Conservation (phyloP, 345 rosid genomes). For the Turritis glabra region DNA sequence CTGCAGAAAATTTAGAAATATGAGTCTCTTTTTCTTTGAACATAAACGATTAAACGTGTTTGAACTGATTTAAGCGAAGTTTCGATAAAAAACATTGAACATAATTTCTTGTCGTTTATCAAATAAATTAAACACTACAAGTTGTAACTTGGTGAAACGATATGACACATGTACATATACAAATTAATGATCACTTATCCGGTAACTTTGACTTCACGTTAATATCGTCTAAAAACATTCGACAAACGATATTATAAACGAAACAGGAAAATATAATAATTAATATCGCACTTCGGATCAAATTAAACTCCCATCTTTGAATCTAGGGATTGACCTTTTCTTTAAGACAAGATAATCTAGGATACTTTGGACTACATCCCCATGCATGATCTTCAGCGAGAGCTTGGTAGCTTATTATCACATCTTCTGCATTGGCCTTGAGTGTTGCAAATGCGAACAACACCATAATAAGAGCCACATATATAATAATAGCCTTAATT, state of each 20-base stretch:
- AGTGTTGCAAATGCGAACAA: conserved; percentile 24
- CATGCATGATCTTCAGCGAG: conserved; percentile 5
- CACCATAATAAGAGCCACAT: conserved; percentile 20
- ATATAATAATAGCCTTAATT: background rate
- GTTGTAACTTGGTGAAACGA: background rate
- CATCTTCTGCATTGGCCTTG: conserved; percentile 30
- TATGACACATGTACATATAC: background rate
- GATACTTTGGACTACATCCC: conserved; percentile 31
- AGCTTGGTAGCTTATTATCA: conserved; percentile 23
- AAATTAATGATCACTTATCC: background rate
- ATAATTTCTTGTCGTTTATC: background rate
- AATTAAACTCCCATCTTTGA: conserved; percentile 6
- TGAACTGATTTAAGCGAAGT: background rate
- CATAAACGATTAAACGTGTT: background rate
- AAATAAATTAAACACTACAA: background rate
- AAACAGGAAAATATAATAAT: background rate
- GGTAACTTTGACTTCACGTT: too few relatives aligned
- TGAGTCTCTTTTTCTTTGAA: background rate
- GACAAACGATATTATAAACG: background rate
- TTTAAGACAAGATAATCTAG: background rate
- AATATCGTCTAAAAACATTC: background rate
- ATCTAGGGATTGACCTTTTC: conserved; percentile 7
- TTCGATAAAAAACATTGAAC: background rate
- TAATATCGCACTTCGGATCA: background rate
- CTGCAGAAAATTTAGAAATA: background rate